Conservation (phyloP, 306 rosid genomes). For the Castanea sativa region DNA sequence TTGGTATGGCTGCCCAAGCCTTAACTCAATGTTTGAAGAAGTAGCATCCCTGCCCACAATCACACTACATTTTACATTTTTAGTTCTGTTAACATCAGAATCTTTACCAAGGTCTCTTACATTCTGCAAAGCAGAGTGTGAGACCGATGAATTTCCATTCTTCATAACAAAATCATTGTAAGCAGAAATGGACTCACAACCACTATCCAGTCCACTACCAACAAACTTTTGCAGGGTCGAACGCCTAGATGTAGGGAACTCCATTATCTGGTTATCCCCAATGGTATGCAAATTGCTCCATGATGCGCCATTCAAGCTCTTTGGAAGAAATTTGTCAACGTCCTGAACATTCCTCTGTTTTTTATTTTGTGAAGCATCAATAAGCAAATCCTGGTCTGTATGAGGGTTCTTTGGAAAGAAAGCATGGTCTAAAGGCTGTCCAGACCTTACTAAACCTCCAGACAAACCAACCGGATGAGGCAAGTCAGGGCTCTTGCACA, state of each 20-base stretch:
- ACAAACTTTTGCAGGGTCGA: slow-evolving; percentile 26
- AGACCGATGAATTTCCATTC: slow-evolving; percentile 32
- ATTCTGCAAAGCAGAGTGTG: slow-evolving; percentile 33
- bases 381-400: slow-evolving; percentile 33
- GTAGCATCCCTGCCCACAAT: slow-evolving; percentile 41
- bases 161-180: slow-evolving; percentile 32
- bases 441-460: slow-evolving; percentile 44
- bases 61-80: slow-evolving; percentile 25
- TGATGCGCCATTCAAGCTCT: slow-evolving; percentile 37
- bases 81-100: slow-evolving; percentile 30
- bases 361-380: slow-evolving; percentile 40
- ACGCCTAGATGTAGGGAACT: slow-evolving; percentile 22
- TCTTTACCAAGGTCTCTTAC: slow-evolving; percentile 33
- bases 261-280: slow-evolving; percentile 27
- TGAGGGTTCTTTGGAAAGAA: slow-evolving; percentile 27
- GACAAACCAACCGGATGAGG: slow-evolving; percentile 36
- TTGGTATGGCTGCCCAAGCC: slow-evolving; percentile 62
- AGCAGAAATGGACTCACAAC: slow-evolving; percentile 32
- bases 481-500: slow-evolving; percentile 28
- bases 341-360: slow-evolving; percentile 27
- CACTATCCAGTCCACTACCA: slow-evolving; percentile 33
- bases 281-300: slow-evolving; percentile 25
- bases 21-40: slow-evolving; percentile 51
- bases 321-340: slow-evolving; percentile 29
- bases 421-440: slow-evolving; percentile 37